Evolutionary conservation across 257 asterid species (phyloP), one percentile per base, ranked within the genome.

Genomic region (Handroanthus guayacan): DNA sequence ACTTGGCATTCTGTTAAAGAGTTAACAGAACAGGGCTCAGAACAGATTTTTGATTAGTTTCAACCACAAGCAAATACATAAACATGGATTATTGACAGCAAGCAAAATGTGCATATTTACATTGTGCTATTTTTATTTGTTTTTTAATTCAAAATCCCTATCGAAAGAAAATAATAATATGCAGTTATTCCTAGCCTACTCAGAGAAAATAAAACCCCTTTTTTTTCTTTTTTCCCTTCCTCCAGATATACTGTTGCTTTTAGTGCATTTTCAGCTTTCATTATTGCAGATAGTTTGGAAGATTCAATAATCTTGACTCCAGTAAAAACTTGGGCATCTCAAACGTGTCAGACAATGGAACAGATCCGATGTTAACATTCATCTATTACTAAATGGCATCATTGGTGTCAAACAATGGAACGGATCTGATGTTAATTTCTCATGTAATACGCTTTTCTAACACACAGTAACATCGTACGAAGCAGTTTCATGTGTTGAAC

Each of bases 281-380:
- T 17, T 57, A 39, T 39, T 18, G 61, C 25, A 58, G 60, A 72
- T 58, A 57, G 44, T 9, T 9, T 11, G 47, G 47, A 4, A 58
- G 25, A 25, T 58, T n/a, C 44, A 54, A 55, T 38, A 58, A 41
- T 18, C 36, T 57, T 25, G 17, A 16, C 34, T 60, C 60, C 5
- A 37, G 31, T 34, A 10, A 52, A 45, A 72, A 60, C n/a, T 55
- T 65, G 39, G 5, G 5, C 67, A 69, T 60, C 66, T 18, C 50
- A 17, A 69, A 13, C 56, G 38, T 43, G 39, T 50, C 38, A 37
- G 31, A 37, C n/a, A 45, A 63, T 18, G 56, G 3, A 56, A 63
- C 20, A 50, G n/a, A 13, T 50, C 20, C n/a, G 62, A 16, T 47
- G 41, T 61, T 47, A 36, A 13, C 25, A 74, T 50, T 31, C 31